Evolutionary conservation across 2,329 filamentous ascomycete species (phyloP).

Genomic region (Phaeoacremonium minimum): DNA sequence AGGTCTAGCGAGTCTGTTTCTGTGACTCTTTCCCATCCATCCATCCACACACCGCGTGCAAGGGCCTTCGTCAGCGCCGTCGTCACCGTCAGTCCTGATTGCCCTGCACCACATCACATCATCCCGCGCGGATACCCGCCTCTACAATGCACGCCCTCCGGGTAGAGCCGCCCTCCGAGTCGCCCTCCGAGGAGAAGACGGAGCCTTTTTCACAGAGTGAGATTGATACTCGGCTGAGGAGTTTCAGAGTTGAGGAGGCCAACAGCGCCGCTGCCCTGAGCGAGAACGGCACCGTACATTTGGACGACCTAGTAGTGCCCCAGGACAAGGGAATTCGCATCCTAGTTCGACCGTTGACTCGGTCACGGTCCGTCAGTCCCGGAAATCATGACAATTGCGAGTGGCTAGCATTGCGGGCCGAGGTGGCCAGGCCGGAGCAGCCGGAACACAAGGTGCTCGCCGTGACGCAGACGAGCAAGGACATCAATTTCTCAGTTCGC

Average conservation of each 20-base stretch:
- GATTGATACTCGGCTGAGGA: conserved; percentile 44
- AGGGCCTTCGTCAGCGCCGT: conserved; percentile 1
- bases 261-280: conserved; percentile 19
- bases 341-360: conserved; percentile 49
- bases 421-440: conserved; percentile 44
- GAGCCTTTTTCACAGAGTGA: conserved; percentile 56
- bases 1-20: no score
- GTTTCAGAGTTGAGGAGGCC: conserved; percentile 39
- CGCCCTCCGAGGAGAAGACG: conserved; percentile 42
- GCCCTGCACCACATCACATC: not conserved
- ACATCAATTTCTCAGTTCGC: conserved; percentile 56
- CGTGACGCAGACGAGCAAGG: conserved; percentile 54
- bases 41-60: not conserved
- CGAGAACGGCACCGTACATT: conserved; percentile 40
- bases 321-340: conserved; percentile 49
- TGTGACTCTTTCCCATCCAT: conserved; percentile 8
- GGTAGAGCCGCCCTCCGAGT: conserved; percentile 13
- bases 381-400: conserved; percentile 49
- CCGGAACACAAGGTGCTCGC: conserved; percentile 54
- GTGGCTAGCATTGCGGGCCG: conserved; percentile 52
- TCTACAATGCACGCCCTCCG: conserved; percentile 41
- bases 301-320: conserved; percentile 44
- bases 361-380: conserved; percentile 50
- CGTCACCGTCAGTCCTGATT: conserved; percentile 2
- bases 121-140: conserved; percentile 8